phyloP scores from a whole-genome alignment of 495 filamentous ascomycete genomes.

The Pseudevernia furfuracea region DNA sequence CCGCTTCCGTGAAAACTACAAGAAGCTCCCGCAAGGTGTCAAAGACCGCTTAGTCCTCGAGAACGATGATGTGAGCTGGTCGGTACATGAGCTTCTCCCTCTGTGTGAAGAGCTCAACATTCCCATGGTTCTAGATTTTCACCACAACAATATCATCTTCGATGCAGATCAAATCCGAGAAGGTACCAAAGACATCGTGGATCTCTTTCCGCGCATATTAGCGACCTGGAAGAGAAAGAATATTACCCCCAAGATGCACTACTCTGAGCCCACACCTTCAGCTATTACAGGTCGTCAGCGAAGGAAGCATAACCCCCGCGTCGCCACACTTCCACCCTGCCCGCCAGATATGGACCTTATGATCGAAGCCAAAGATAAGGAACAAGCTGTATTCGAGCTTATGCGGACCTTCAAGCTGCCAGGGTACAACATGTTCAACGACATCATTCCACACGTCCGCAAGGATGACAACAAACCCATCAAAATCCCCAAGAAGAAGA shows the following conservation, averaged over 20 bases:
- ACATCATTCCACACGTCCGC: slow-evolving; percentile 69
- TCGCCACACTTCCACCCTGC: slow-evolving; percentile 73
- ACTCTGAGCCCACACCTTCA: slow-evolving; percentile 67
- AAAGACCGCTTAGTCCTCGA: slow-evolving; percentile 83
- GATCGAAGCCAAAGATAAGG: slow-evolving; percentile 98
- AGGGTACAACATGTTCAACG: slow-evolving; percentile 64
- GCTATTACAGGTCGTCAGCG: slow-evolving; percentile 70
- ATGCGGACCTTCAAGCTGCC: slow-evolving; percentile 82
- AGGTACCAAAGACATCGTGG: slow-evolving; percentile 74
- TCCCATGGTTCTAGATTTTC: slow-evolving; percentile 85
- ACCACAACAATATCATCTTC: slow-evolving; percentile 94
- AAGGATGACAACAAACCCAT: slow-evolving; percentile 67
- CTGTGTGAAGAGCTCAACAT: slow-evolving; percentile 91
- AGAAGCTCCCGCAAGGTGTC: slow-evolving; percentile 52
- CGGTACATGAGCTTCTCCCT: slow-evolving; percentile 83
- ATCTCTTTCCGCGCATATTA: slow-evolving; percentile 62
- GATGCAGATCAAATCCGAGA: slow-evolving; percentile 64
- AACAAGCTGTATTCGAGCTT: slow-evolving; percentile 91
- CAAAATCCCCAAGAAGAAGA: slow-evolving; percentile 41
- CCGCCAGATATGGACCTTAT: slow-evolving; percentile 80
- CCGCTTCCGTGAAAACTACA: slow-evolving; percentile 76
- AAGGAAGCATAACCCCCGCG: slow-evolving; percentile 75
- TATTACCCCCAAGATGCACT: slow-evolving; percentile 95
- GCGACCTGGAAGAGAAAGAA: slow-evolving; percentile 81
- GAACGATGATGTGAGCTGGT: slow-evolving; percentile 89